Evolutionary conservation across 2,329 filamentous ascomycete species (phyloP).

Genomic region (Apiospora rasikravindrae): DNA sequence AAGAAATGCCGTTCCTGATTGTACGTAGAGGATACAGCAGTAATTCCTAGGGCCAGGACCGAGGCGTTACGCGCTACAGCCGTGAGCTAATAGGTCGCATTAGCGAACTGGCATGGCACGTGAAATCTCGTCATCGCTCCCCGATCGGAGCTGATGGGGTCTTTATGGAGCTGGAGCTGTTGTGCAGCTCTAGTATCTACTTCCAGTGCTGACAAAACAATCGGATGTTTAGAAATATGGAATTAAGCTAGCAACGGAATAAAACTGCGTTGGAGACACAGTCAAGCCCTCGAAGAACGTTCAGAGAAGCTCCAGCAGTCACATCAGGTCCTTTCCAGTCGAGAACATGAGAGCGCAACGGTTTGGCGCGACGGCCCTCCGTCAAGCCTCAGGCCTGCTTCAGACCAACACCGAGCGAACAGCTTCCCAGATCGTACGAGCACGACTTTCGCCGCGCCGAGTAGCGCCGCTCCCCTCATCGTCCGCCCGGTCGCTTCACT

Average conservation of each 20-base stretch:
- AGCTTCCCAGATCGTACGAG: neutral
- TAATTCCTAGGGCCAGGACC: neutral
- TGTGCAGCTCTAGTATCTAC: neutral
- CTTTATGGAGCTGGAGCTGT: neutral
- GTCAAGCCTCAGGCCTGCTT: constrained; percentile 29
- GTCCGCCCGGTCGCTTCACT: constrained; percentile 32
- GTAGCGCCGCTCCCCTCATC: constrained; percentile 1
- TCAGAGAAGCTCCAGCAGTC: neutral
- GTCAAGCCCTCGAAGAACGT: neutral
- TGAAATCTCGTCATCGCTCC: constrained; percentile 17
- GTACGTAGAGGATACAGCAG: neutral
- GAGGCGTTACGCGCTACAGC: neutral
- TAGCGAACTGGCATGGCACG: neutral
- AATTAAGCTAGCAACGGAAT: neutral
- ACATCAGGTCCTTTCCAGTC: neutral
- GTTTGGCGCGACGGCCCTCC: constrained; percentile 31
- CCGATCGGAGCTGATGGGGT: constrained; percentile 4
- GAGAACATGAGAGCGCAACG: constrained; percentile 32
- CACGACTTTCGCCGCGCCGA: neutral
- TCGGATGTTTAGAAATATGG: neutral
- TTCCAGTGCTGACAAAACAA: constrained; percentile 10
- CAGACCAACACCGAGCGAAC: neutral
- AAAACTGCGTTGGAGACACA: neutral
- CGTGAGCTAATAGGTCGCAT: neutral
- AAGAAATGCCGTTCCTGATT: too few relatives aligned